Evolutionary conservation across 2,329 filamentous ascomycete genomes (phyloP).

Genomic region (Aspergillus fumigatiaffinis): DNA sequence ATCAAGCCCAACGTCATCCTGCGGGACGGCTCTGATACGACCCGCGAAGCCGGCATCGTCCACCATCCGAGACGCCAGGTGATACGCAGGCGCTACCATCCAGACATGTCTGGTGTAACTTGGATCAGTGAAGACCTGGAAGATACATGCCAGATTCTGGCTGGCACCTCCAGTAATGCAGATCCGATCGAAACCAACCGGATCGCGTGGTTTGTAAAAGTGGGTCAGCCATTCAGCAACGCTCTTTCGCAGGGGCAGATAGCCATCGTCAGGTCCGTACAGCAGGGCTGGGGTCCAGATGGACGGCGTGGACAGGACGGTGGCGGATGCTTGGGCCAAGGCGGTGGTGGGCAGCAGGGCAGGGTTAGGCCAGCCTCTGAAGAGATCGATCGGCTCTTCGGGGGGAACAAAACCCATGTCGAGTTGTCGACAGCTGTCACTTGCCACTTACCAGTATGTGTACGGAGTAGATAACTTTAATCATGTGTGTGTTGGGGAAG

Average conservation of each 20-base stretch:
- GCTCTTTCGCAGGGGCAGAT: conserved; percentile 62
- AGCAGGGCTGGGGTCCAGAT: conserved; percentile 63
- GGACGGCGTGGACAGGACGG: conserved; percentile 57
- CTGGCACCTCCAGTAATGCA: conserved; percentile 81
- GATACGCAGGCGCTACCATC: conserved; percentile 79
- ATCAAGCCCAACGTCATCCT: conserved; percentile 75
- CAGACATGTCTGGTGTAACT: conserved; percentile 70
- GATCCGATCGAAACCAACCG: conserved; percentile 57
- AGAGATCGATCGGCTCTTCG: conserved; percentile 36
- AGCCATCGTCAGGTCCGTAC: conserved; percentile 77
- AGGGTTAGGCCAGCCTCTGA: conserved; percentile 47
- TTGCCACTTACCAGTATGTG: background rate
- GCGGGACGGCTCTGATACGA: conserved; percentile 65
- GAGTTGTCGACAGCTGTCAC: too few species aligned
- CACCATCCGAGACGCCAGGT: conserved; percentile 80
- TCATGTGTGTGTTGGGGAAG: background rate
- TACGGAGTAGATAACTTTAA: background rate
- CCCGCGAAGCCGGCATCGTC: conserved; percentile 71
- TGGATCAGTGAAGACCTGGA: conserved; percentile 79
- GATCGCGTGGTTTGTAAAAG: conserved; percentile 52
- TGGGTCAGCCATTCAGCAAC: conserved; percentile 66
- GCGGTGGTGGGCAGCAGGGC: conserved; percentile 62
- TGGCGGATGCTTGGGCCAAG: conserved; percentile 58
- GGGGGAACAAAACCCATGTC: background rate
- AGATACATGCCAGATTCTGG: conserved; percentile 72